Evolutionary conservation across 129 eudicot genomes (phyloP).

Genomic region (Deinandra increscens): DNA sequence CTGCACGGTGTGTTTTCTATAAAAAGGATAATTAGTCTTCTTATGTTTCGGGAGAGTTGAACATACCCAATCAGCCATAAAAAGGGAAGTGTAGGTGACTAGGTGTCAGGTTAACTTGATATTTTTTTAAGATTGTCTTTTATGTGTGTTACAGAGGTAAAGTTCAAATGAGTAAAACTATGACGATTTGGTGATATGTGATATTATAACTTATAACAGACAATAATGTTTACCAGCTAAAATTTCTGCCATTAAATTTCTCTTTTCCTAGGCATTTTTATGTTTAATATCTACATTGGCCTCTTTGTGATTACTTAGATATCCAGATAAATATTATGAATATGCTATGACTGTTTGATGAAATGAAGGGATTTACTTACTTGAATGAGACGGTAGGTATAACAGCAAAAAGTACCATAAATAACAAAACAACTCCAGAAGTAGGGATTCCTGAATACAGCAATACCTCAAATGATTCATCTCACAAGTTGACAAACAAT

Average conservation of each 20-base stretch:
- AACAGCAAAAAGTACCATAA: slow-evolving; percentile 74
- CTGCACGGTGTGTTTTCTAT: neutral
- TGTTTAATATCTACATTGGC: neutral
- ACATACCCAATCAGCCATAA: neutral
- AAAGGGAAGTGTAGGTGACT: slow-evolving; percentile 6
- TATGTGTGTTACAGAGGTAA: neutral
- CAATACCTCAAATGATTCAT: neutral
- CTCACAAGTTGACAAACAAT: neutral
- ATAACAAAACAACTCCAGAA: slow-evolving; percentile 45
- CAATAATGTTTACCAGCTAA: neutral
- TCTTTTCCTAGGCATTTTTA: slow-evolving; percentile 3
- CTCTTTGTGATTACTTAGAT: neutral
- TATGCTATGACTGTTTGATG: neutral
- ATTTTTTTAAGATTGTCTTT: neutral
- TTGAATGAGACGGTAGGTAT: slow-evolving; percentile 80
- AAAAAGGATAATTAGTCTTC: neutral
- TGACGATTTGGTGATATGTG: neutral
- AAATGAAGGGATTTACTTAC: slow-evolving; percentile 44
- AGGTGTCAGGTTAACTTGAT: neutral
- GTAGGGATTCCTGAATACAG: slow-evolving; percentile 59
- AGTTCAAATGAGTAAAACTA: neutral
- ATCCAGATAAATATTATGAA: slow-evolving; percentile 7
- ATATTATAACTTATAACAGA: neutral
- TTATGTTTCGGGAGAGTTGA: neutral
- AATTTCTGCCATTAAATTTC: slow-evolving; percentile 1